These are phyloP conservation scores for Lindgomyces ingoldianus DNA, from an alignment of 495 filamentous ascomycete species.

Conservation along the genomic window DNA sequence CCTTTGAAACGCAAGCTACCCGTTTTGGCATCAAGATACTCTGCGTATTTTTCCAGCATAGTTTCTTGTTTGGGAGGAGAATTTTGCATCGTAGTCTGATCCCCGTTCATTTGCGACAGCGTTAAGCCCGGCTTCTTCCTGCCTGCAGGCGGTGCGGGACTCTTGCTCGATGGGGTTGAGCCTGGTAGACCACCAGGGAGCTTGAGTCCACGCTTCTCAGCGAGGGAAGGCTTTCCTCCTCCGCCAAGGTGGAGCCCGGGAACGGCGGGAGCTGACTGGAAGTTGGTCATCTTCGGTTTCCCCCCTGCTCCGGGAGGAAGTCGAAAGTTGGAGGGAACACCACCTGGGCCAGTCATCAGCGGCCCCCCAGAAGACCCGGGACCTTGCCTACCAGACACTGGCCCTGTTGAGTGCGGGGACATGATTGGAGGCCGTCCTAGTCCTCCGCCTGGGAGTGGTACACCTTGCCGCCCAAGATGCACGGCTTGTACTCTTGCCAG, in stretches of 20 bases:
- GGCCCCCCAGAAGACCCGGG: conserved; percentile 20
- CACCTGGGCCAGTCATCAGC: conserved; percentile 17
- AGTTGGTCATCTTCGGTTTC: conserved; percentile 36
- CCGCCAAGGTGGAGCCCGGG: conserved; percentile 34
- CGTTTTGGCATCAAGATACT: conserved; percentile 87
- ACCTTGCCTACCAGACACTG: conserved; percentile 4
- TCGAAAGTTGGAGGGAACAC: conserved; percentile 40
- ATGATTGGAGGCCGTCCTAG: conserved; percentile 24
- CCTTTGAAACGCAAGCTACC: conserved; percentile 91
- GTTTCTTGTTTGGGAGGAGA: conserved; percentile 52
- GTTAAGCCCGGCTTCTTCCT: conserved; percentile 43
- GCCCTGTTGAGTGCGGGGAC: conserved; percentile 7
- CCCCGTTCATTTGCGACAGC: conserved; percentile 45
- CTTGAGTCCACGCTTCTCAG: conserved; percentile 44
- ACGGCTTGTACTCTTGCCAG: conserved; percentile 55
- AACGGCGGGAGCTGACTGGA: conserved; percentile 43
- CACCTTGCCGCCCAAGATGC: conserved; percentile 41
- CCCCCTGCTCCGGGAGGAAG: conserved; percentile 21
- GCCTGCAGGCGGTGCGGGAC: conserved; percentile 31
- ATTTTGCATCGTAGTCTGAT: conserved; percentile 6
- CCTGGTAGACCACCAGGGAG: conserved; percentile 46
- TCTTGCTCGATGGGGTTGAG: conserved; percentile 28
- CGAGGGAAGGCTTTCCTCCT: conserved; percentile 53
- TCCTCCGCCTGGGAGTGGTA: conserved; percentile 28
- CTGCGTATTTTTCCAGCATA: conserved; percentile 84